These are phyloP conservation scores for Gilbertella persicaria DNA, from an alignment of 371 early-diverging fungal genomes.

Conservation along the genomic window DNA sequence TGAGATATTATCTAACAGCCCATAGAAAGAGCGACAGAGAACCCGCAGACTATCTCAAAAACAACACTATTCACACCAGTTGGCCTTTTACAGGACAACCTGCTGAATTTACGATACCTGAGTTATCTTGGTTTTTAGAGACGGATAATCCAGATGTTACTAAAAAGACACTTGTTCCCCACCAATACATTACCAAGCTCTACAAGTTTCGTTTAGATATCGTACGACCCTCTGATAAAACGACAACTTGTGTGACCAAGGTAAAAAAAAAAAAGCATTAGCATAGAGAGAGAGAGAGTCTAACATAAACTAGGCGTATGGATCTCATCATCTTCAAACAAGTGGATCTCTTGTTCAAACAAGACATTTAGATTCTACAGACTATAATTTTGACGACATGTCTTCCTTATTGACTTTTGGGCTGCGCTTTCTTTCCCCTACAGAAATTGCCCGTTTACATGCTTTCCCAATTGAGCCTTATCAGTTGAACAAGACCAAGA, in stretches of 20 bases:
- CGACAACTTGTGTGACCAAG: slow-evolving; percentile 77
- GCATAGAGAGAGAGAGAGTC: slow-evolving; percentile 7
- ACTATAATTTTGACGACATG: slow-evolving; percentile 55
- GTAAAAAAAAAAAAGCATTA: slow-evolving; percentile 24
- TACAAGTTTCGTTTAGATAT: slow-evolving; percentile 67
- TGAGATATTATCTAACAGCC: slow-evolving; percentile 71
- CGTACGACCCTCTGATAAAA: slow-evolving; percentile 46
- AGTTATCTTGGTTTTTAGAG: slow-evolving; percentile 45
- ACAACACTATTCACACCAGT: slow-evolving; percentile 36
- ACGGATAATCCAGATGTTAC: slow-evolving; percentile 31
- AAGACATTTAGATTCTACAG: slow-evolving; percentile 33
- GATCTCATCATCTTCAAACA: slow-evolving; percentile 67
- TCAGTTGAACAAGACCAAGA: not conserved
- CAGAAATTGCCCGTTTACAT: slow-evolving; percentile 76
- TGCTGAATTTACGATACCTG: slow-evolving; percentile 26
- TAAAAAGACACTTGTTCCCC: slow-evolving; percentile 56
- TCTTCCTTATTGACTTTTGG: slow-evolving; percentile 57
- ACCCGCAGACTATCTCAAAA: slow-evolving; percentile 31
- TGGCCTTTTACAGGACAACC: slow-evolving; percentile 56
- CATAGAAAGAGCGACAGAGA: slow-evolving; percentile 43
- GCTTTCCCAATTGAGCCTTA: slow-evolving; percentile 52
- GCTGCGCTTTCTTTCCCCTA: slow-evolving; percentile 75
- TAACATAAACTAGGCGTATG: slow-evolving; percentile 51
- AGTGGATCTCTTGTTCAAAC: slow-evolving; percentile 71
- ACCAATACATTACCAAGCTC: slow-evolving; percentile 63